Base-by-base conservation (phyloP, 2,329 filamentous ascomycete genomes). In the Phialocephala sp. region DNA sequence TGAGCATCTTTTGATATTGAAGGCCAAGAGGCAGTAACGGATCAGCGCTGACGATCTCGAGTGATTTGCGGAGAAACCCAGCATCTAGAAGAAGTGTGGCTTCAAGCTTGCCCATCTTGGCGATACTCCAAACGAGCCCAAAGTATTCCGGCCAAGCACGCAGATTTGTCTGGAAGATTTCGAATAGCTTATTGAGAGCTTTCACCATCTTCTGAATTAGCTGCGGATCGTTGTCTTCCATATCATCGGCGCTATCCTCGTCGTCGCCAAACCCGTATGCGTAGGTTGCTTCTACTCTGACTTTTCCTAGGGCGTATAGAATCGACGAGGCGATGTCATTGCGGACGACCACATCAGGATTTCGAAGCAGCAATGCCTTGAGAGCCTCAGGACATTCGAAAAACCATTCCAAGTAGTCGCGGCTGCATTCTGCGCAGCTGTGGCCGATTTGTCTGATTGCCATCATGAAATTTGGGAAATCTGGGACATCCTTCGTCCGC, bases 141-240 rank as follows among this genome's bases (percentile, higher is more conserved):
- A 94, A 94, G 65, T 90, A 89, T 72, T 94, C 91, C 50, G 89
- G 86, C 92, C 92, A 95, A 2, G 90, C 85, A 64, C 88, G 85
- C 35, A 87, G 79, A 55, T 84, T 81, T 2, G 80, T 77, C 66
- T 91, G 87, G 64, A 93, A 87, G n/a, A 78, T 80, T 2, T 83
- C 79, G 85, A 87, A 92, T 3, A 92, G 76, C 24, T 81, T 76
- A 36, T 81, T 79, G 59, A 93, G 80, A 24, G 87, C 78, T 20
- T 73, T 71, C 47, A 88, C 61, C 35, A 75, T 55, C 8, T 68
- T 72, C 15, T 73, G 60, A 14, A 72, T 65, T 5, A 73, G 55
- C 36, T 72, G 73, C 27, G 78, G 74, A 20, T 77, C 73, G 1
- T 78, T 76, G 35, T 71, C 68, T 57, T 68, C 65, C 20, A 65